These are phyloP conservation scores for Fraxinus xanthoxyloides DNA, from an alignment of 305 asterid genomes.

Conservation along the genomic window DNA sequence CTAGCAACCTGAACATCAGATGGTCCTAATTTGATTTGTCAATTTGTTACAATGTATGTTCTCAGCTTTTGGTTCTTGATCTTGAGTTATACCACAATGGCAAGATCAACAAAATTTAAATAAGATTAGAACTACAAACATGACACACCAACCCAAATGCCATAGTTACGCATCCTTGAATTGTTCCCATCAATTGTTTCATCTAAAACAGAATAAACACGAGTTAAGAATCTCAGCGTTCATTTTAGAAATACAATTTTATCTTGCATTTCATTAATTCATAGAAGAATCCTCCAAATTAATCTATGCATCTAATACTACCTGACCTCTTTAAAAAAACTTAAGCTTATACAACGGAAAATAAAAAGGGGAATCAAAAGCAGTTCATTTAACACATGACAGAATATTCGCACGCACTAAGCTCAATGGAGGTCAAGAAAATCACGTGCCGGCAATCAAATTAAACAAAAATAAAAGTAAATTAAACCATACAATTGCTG, in stretches of 20 bases:
- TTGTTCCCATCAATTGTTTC: not conserved
- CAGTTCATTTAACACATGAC: not conserved
- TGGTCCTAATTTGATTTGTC: not conserved
- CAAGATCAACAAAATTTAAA: not conserved
- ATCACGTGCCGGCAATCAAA: not conserved
- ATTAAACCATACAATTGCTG: not conserved
- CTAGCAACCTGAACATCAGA: not conserved
- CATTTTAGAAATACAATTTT: not conserved
- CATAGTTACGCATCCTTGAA: not conserved
- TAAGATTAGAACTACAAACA: not conserved
- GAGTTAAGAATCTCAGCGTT: not conserved
- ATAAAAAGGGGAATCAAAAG: not conserved
- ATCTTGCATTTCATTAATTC: not conserved
- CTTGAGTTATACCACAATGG: not conserved
- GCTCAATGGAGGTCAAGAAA: not conserved
- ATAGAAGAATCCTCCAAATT: not conserved
- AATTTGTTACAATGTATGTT: not conserved
- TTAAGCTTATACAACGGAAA: not conserved
- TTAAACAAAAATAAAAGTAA: not conserved
- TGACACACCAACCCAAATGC: not conserved
- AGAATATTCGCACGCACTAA: not conserved
- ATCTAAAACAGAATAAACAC: not conserved
- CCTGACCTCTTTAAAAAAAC: not conserved
- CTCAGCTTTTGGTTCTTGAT: not conserved
- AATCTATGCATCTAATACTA: not conserved